Evolutionary conservation across 2,329 filamentous ascomycete species (phyloP).

Genomic region (Aschersonia sp.): DNA sequence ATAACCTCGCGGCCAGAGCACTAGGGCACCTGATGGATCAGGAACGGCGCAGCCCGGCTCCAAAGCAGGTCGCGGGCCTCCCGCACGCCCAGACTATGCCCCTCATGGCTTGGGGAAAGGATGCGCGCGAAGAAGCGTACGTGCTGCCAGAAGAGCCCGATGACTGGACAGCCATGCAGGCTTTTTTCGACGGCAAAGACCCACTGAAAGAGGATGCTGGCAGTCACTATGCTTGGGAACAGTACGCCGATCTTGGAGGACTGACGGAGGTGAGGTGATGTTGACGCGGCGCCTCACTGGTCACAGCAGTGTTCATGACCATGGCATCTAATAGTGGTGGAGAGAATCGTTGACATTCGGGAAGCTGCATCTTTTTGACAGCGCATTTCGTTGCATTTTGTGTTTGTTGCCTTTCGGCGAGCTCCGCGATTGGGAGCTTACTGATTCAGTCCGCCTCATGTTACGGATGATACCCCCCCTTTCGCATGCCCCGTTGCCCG

Average conservation of each 20-base stretch:
- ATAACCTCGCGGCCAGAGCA: slow-evolving; percentile 10
- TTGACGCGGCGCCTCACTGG: neutral
- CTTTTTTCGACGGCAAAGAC: slow-evolving; percentile 15
- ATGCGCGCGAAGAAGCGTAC: slow-evolving; percentile 13
- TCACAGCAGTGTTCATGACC: neutral
- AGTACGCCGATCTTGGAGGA: slow-evolving; percentile 30
- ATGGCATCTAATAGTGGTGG: neutral
- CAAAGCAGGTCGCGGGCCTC: neutral
- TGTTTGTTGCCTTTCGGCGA: no score
- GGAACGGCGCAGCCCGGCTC: slow-evolving; percentile 6
- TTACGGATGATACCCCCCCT: no score
- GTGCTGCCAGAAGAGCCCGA: slow-evolving; percentile 13
- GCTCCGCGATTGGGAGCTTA: no score
- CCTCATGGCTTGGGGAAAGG: slow-evolving; percentile 7
- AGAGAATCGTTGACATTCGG: neutral
- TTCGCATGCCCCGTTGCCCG: no score
- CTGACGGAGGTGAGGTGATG: slow-evolving; percentile 22
- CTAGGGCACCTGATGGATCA: slow-evolving; percentile 11
- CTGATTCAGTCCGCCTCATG: no score
- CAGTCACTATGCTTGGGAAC: slow-evolving; percentile 25
- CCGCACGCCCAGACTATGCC: slow-evolving; percentile 3
- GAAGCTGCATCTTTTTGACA: no score
- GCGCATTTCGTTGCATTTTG: no score
- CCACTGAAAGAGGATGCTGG: slow-evolving; percentile 6
- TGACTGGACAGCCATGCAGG: slow-evolving; percentile 23